Percentiles rank a stretch among this genome's conserved stretches.
phyloP scores from a whole-genome alignment of 2,329 filamentous ascomycete species.

The Corniculantispora saksenae region DNA sequence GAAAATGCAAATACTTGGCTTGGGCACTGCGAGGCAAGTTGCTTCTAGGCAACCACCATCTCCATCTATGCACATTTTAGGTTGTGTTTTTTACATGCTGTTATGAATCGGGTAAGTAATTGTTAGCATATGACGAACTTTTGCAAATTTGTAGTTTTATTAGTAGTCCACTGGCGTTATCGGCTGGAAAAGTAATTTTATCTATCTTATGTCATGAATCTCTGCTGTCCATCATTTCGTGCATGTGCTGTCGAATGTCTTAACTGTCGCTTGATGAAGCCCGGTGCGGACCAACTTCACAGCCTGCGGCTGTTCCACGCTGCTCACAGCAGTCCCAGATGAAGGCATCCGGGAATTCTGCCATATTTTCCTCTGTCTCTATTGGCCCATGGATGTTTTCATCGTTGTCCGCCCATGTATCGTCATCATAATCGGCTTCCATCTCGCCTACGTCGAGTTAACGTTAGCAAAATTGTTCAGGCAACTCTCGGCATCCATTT shows the following conservation, averaged over 20 bases:
- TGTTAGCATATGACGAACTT: not conserved
- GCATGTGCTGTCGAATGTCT: not conserved
- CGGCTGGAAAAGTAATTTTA: conserved; percentile 17
- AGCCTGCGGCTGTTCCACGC: conserved; percentile 19
- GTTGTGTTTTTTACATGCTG: conserved; percentile 15
- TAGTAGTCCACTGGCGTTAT: conserved; percentile 14
- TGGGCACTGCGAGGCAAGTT: not conserved
- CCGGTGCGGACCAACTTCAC: conserved; percentile 4
- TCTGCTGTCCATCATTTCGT: not conserved
- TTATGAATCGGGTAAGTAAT: conserved; percentile 20
- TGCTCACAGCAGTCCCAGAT: conserved; percentile 27
- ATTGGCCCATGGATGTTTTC: conserved; percentile 19
- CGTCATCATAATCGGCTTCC: conserved; percentile 15
- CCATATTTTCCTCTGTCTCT: conserved; percentile 21
- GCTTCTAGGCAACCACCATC: not conserved
- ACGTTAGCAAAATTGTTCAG: conserved; percentile 15
- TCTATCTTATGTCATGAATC: not conserved
- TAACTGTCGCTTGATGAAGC: not conserved
- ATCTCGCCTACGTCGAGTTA: not conserved
- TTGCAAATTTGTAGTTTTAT: conserved; percentile 19
- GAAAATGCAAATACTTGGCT: conserved; percentile 22
- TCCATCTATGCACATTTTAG: conserved; percentile 17
- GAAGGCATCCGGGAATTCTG: conserved; percentile 25
- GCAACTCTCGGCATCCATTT: not conserved
- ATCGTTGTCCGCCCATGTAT: conserved; percentile 23